Evolutionary conservation across 2,329 filamentous ascomycete species (phyloP).

Genomic region (Shiraia sp.): DNA sequence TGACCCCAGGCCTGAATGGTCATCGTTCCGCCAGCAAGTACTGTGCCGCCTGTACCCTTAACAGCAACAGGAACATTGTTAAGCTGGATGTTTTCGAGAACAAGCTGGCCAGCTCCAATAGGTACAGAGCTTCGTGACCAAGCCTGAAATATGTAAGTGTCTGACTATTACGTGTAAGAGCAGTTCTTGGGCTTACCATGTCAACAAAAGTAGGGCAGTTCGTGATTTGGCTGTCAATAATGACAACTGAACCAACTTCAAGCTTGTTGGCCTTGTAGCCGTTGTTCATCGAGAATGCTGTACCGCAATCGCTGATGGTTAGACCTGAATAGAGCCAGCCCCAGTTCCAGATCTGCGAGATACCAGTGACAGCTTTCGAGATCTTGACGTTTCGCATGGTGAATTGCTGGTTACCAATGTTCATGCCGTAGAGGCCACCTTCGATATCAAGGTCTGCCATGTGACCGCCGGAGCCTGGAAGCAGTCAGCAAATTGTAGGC

Average conservation of each 20-base stretch:
- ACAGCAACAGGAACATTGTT: conserved; percentile 41
- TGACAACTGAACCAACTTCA: conserved; percentile 58
- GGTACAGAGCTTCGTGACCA: conserved; percentile 44
- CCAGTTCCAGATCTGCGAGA: conserved; percentile 65
- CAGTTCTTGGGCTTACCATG: conserved; percentile 33
- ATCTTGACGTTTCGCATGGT: conserved; percentile 63
- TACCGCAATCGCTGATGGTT: conserved; percentile 56
- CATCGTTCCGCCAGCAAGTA: conserved; percentile 38
- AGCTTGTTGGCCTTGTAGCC: conserved; percentile 32
- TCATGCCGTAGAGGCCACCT: conserved; percentile 49
- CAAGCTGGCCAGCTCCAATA: conserved; percentile 54
- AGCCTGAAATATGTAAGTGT: conserved; percentile 17
- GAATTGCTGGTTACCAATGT: conserved; percentile 57
- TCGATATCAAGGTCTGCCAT: conserved; percentile 52
- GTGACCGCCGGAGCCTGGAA: conserved; percentile 49
- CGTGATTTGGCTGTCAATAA: conserved; percentile 60
- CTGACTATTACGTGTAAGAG: neutral
- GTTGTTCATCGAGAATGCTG: conserved; percentile 57
- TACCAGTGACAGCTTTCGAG: conserved; percentile 56
- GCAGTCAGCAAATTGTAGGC: conserved; percentile 3
- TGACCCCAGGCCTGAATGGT: conserved; percentile 43
- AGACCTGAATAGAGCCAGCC: conserved; percentile 60
- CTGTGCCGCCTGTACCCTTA: conserved; percentile 30
- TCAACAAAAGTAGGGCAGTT: conserved; percentile 56
- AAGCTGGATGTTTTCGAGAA: conserved; percentile 58